These are phyloP conservation scores for Rhodotorula sp. DNA, from an alignment of 1,284 basidiomycete species.

Conservation along the genomic window DNA sequence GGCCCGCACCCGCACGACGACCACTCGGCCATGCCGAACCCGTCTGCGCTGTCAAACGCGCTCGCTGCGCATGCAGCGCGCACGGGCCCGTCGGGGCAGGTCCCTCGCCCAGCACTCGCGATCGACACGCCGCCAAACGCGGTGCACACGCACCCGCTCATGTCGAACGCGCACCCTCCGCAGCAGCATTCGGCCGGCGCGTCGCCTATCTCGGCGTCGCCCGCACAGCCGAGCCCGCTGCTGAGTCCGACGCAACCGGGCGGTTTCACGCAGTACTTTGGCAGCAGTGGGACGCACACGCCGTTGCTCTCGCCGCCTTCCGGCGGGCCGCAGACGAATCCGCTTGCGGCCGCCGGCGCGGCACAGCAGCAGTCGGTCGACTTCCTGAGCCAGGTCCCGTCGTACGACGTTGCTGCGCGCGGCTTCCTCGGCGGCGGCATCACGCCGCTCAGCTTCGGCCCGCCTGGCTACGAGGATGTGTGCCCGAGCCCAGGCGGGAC, in stretches of 20 bases:
- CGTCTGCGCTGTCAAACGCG: conserved; percentile 40
- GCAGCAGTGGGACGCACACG: not conserved
- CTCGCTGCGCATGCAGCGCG: conserved; percentile 39
- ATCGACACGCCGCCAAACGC: conserved; percentile 2
- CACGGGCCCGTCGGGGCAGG: conserved; percentile 4
- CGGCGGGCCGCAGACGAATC: not conserved
- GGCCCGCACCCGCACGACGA: conserved; percentile 9
- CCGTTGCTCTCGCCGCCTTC: not conserved
- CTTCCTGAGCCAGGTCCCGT: conserved; percentile 64
- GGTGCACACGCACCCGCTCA: conserved; percentile 29
- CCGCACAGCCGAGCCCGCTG: conserved; percentile 10
- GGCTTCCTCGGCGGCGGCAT: conserved; percentile 84
- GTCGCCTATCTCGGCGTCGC: conserved; percentile 31
- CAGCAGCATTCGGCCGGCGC: conserved; percentile 10
- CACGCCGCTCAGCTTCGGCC: conserved; percentile 62
- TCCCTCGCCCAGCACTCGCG: conserved; percentile 1
- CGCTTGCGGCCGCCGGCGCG: not conserved
- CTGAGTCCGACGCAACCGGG: not conserved
- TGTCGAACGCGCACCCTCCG: conserved; percentile 19
- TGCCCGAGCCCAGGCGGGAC: conserved; percentile 8
- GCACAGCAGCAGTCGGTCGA: conserved; percentile 14
- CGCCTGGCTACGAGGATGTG: conserved; percentile 39
- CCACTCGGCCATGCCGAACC: conserved; percentile 26
- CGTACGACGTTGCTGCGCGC: conserved; percentile 71
- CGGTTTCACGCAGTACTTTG: not conserved